Evolutionary conservation across 805 yeast genomes (phyloP).

Genomic region (Yarrowia keelungensis): DNA sequence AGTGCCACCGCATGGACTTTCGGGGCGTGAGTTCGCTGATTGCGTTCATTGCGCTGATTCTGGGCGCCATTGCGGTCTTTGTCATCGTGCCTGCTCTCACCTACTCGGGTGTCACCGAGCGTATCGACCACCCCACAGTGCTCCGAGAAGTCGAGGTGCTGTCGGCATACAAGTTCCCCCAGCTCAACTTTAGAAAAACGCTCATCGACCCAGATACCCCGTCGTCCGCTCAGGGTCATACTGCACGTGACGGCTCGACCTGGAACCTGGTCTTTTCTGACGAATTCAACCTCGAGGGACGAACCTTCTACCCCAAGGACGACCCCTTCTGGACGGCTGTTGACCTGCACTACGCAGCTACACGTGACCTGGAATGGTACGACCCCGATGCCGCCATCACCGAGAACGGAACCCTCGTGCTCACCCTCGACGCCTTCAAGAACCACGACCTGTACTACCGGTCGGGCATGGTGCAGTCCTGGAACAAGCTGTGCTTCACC

Average conservation of each 20-base stretch:
- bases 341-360: conserved; percentile 84
- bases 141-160: conserved; percentile 78
- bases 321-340: conserved; percentile 92
- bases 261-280: conserved; percentile 88
- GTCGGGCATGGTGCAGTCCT: conserved; percentile 89
- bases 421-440: conserved; percentile 80
- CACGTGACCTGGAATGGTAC: conserved; percentile 93
- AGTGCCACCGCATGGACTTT: conserved; percentile 50
- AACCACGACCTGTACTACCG: conserved; percentile 83
- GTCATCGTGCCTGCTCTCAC: conserved; percentile 79
- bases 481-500: conserved; percentile 91
- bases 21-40: conserved; percentile 51
- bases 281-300: conserved; percentile 87
- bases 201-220: conserved; percentile 81
- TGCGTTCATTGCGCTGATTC: conserved; percentile 58
- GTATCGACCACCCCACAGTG: conserved; percentile 71
- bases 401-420: conserved; percentile 67
- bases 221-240: conserved; percentile 55
- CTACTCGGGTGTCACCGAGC: conserved; percentile 77
- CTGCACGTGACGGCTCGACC: conserved; percentile 63
- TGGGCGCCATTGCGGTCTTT: conserved; percentile 75
- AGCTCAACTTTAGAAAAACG: conserved; percentile 66
- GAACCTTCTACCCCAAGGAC: conserved; percentile 88
- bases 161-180: conserved; percentile 92
- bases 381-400: conserved; percentile 90